These are phyloP conservation scores for Solanum habrochaites DNA, from an alignment of 257 asterid species.

Conservation along the genomic window DNA sequence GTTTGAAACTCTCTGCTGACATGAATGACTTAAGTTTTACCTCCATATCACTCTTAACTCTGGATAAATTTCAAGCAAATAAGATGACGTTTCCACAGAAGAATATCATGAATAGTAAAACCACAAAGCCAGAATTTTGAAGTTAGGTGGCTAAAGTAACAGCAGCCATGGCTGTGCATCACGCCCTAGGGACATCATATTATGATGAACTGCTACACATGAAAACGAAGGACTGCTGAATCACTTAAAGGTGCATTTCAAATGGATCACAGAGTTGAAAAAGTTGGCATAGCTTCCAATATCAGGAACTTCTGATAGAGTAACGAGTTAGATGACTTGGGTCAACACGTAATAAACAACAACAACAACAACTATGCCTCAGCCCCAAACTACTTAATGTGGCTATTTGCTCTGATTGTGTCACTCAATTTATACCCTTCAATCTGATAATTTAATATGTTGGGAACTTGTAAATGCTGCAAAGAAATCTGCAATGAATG, in stretches of 20 bases:
- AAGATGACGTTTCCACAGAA: neutral
- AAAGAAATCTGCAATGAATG: neutral
- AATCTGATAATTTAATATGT: neutral
- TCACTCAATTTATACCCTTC: neutral
- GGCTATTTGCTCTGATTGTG: neutral
- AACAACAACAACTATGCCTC: neutral
- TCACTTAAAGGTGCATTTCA: neutral
- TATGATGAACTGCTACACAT: neutral
- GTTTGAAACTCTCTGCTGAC: neutral
- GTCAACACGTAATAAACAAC: neutral
- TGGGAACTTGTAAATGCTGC: neutral
- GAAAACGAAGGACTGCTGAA: neutral
- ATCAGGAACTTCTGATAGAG: neutral
- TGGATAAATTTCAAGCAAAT: neutral
- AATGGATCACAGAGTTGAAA: neutral
- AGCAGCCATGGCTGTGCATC: neutral
- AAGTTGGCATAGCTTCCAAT: neutral
- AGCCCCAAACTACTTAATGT: neutral
- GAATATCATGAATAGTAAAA: neutral
- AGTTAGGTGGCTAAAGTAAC: neutral
- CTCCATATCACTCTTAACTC: neutral
- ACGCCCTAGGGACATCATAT: neutral
- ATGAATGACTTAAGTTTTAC: neutral
- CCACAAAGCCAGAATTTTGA: neutral
- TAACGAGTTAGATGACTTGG: neutral